These are phyloP conservation scores for Boletus rubescentipes DNA, from an alignment of 768 basidiomycete genomes.

Conservation along the genomic window DNA sequence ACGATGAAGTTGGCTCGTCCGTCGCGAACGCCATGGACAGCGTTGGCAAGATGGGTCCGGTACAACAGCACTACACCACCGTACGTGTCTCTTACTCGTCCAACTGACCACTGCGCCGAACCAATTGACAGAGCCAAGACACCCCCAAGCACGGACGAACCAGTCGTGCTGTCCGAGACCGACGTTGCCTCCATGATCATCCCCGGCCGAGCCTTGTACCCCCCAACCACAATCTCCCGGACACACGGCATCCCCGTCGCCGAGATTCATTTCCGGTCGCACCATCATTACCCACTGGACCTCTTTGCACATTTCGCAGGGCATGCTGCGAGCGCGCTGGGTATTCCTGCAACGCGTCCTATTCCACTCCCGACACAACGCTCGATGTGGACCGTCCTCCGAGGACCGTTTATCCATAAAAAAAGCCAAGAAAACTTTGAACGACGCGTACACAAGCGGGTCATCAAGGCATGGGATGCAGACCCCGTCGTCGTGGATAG, in stretches of 20 bases:
- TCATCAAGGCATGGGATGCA: slow-evolving; percentile 90
- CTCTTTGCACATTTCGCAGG: slow-evolving; percentile 82
- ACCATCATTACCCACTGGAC: slow-evolving; percentile 63
- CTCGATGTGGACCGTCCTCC: slow-evolving; percentile 80
- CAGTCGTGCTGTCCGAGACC: slow-evolving; percentile 35
- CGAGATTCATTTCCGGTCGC: slow-evolving; percentile 77
- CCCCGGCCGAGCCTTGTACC: slow-evolving; percentile 58
- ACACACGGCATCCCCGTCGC: slow-evolving; percentile 78
- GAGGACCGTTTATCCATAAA: slow-evolving; percentile 88
- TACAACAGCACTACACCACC: slow-evolving; percentile 3
- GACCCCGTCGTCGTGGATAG: slow-evolving; percentile 72
- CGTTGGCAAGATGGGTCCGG: slow-evolving; percentile 24
- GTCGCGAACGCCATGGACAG: slow-evolving; percentile 17
- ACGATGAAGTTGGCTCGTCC: slow-evolving; percentile 23
- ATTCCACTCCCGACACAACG: slow-evolving; percentile 71
- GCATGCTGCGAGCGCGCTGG: slow-evolving; percentile 83
- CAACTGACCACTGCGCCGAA: not conserved
- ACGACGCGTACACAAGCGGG: slow-evolving; percentile 75
- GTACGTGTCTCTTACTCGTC: slow-evolving; percentile 13
- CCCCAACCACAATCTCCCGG: slow-evolving; percentile 55
- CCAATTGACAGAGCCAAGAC: slow-evolving; percentile 1
- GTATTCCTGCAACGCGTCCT: slow-evolving; percentile 70
- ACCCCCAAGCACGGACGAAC: slow-evolving; percentile 6
- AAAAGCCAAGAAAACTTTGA: slow-evolving; percentile 97
- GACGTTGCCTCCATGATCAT: slow-evolving; percentile 53